A percentile compares a stretch with the other conserved stretches of the same genome.
Conservation (phyloP, 306 rosid genomes). For the Nissolia schottii region DNA sequence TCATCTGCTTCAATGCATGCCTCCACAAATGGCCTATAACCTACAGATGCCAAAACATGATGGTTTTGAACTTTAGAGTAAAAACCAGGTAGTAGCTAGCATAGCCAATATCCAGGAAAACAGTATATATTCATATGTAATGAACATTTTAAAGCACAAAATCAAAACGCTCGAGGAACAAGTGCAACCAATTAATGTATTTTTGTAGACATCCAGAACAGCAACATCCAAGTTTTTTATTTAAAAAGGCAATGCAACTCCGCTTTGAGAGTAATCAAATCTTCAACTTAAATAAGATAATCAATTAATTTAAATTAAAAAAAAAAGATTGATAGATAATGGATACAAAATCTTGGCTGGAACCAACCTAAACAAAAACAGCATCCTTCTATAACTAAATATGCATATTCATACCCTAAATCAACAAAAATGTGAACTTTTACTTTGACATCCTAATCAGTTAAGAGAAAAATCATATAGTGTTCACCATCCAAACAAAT, state of each 20-base stretch:
- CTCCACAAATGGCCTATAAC: conserved; percentile 92
- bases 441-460: neutral
- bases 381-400: neutral
- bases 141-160: neutral
- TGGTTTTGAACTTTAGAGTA: conserved; percentile 6
- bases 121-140: neutral
- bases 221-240: neutral
- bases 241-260: neutral
- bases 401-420: neutral
- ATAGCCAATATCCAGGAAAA: conserved; percentile 10
- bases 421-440: neutral
- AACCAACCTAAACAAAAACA: neutral
- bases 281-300: neutral
- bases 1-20: conserved; percentile 97
- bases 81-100: neutral
- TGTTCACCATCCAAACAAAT: neutral
- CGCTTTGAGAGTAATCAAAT: neutral
- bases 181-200: neutral
- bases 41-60: conserved; percentile 39
- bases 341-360: neutral
- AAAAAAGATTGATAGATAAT: neutral
- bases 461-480: neutral
- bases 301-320: too few relatives aligned
- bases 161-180: neutral
- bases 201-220: neutral